Evolutionary conservation across 73 alveolate genomes (phyloP).

Genomic region (Paramecium biaurelia): DNA sequence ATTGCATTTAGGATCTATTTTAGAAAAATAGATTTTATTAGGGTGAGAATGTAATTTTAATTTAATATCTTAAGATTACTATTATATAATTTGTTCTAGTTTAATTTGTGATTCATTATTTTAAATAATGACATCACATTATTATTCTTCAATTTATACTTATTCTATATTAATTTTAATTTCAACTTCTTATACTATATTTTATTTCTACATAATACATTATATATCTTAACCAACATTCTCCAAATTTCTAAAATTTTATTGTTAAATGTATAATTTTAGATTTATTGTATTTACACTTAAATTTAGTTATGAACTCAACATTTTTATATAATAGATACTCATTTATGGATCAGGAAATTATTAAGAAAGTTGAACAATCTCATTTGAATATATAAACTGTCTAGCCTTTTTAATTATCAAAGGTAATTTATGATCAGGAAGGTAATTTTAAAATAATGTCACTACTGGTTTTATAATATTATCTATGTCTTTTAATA

Average conservation of each 20-base stretch:
- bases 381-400: neutral
- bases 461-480: neutral
- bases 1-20: neutral
- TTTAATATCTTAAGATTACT: neutral
- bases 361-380: neutral
- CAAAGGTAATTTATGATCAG: neutral
- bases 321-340: neutral
- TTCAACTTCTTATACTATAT: neutral
- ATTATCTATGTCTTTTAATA: slow-evolving; percentile 2
- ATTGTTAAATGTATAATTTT: neutral
- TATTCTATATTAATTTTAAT: neutral
- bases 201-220: neutral
- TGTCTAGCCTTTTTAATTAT: neutral
- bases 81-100: neutral
- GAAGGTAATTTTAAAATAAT: neutral
- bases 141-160: neutral
- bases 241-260: neutral
- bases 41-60: neutral
- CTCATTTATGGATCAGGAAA: slow-evolving; percentile 52
- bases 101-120: neutral
- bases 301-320: neutral
- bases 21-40: neutral
- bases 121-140: neutral
- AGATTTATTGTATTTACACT: neutral
- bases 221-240: neutral